Evolutionary conservation across 108 stramenopile genomes (phyloP), one percentile per base, ranked within the genome.

Genomic region (Cyclotella kingstonii): DNA sequence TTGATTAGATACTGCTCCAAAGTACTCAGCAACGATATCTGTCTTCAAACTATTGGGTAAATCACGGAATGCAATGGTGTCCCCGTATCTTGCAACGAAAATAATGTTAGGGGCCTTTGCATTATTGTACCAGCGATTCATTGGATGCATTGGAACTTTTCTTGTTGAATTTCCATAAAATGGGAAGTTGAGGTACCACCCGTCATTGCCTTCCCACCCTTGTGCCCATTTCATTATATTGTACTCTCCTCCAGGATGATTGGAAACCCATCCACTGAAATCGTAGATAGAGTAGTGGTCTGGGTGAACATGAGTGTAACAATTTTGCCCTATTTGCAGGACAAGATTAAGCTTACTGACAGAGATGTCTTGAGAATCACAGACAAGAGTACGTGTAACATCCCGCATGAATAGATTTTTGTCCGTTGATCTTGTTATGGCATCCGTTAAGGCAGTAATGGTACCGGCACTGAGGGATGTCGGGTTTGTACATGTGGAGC

Each of bases 251-350:
- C 76, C 76, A 21, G 68, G 68, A 65, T 75, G 73, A 55, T 33
- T 33, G 7, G 44, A 46, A 31, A 63, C 25, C 78, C 78, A 86
- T 31, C 63, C 67, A 10, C 81, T 81, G 17, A 83, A 66, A 38
- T 86, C 85, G 39, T 82, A 86, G 33, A 86, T 78, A 52, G 77
- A 71, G 26, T 54, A 55, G 40, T 75, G 54, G 10, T 77, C 65
- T 34, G 62, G 78, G 57, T 86, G 82, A 1, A 84, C 81, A 49
- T 84, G 73, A 28, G 60, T 63, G 45, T 60, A 69, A 23, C 76
- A 77, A 36, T 68, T 52, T 28, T 26, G n/a, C 6, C 63, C 69
- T 33, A 77, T 31, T 60, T 71, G 76, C 31, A 77, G 62, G 31
- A 71, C 63, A 30, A 77, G 58, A 43, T 53, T 23, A 26, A 68